Conservation (phyloP, 768 basidiomycete genomes). For the Trametes punicea region DNA sequence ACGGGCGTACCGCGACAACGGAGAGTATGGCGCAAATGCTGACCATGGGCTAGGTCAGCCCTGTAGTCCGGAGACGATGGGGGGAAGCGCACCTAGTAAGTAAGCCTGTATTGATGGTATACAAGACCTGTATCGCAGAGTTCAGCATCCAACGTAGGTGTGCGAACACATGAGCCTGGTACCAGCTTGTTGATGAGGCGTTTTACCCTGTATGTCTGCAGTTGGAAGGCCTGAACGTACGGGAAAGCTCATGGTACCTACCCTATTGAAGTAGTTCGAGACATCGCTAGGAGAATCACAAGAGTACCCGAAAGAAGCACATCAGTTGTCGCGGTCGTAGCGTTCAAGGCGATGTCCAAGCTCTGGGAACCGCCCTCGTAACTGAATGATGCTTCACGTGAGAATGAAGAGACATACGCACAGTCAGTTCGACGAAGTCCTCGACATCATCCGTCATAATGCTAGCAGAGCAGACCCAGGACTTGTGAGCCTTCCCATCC, state of each 20-base stretch:
- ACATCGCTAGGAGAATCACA: conserved; percentile 7
- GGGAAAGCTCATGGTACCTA: neutral
- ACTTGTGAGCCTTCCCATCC: neutral
- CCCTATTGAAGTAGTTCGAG: conserved; percentile 13
- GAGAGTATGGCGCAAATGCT: conserved; percentile 10
- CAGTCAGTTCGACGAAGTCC: conserved; percentile 6
- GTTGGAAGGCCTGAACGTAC: neutral
- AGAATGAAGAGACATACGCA: neutral
- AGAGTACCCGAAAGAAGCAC: conserved; percentile 8
- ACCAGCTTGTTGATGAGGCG: conserved; percentile 18
- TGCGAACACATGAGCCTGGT: neutral
- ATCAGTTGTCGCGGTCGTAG: conserved; percentile 9
- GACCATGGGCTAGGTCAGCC: neutral
- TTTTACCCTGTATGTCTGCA: neutral
- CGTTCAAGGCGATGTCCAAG: conserved; percentile 12
- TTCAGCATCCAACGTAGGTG: no score
- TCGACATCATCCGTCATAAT: conserved; percentile 1
- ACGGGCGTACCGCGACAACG: conserved; percentile 1
- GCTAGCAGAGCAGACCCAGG: neutral
- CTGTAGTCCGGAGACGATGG: neutral
- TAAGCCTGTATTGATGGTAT: conserved; percentile 13
- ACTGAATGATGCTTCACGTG: no score
- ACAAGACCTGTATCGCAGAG: conserved; percentile 1
- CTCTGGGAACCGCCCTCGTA: no score
- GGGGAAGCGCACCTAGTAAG: neutral